phyloP scores from a whole-genome alignment of 495 filamentous ascomycete genomes.

The Aspergillus wentii region DNA sequence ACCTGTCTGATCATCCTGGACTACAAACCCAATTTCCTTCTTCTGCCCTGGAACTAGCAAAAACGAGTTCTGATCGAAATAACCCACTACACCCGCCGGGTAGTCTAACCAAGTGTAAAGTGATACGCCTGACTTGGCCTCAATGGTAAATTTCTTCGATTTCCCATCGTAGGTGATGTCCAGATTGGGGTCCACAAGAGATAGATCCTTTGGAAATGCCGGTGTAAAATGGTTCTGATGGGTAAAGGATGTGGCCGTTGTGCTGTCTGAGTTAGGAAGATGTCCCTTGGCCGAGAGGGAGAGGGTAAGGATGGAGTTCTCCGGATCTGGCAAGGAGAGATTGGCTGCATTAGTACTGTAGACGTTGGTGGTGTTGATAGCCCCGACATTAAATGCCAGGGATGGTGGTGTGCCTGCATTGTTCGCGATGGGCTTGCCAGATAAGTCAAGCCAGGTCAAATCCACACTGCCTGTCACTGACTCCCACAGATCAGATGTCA shows the following conservation, averaged over 20 bases:
- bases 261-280: slow-evolving; percentile 47
- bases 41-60: slow-evolving; percentile 49
- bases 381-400: slow-evolving; percentile 49
- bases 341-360: slow-evolving; percentile 36
- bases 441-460: slow-evolving; percentile 36
- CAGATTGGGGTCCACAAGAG: slow-evolving; percentile 52
- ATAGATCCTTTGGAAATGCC: slow-evolving; percentile 44
- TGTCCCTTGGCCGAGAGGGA: slow-evolving; percentile 48
- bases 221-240: slow-evolving; percentile 56
- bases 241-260: slow-evolving; percentile 39
- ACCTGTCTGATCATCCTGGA: slow-evolving; percentile 43
- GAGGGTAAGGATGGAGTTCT: slow-evolving; percentile 50
- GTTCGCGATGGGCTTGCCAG: slow-evolving; percentile 24
- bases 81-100: slow-evolving; percentile 49
- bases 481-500: slow-evolving; percentile 45
- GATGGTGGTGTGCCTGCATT: slow-evolving; percentile 27
- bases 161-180: slow-evolving; percentile 33
- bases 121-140: slow-evolving; percentile 53
- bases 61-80: slow-evolving; percentile 60
- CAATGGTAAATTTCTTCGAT: slow-evolving; percentile 46
- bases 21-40: slow-evolving; percentile 41
- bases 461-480: slow-evolving; percentile 25
- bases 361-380: slow-evolving; percentile 56
- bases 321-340: slow-evolving; percentile 28
- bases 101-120: slow-evolving; percentile 67